Percentiles rank a stretch among this genome's conserved stretches.
These are phyloP conservation scores for Cyclocybe aegerita DNA, from an alignment of 768 basidiomycete genomes.

Conservation along the genomic window DNA sequence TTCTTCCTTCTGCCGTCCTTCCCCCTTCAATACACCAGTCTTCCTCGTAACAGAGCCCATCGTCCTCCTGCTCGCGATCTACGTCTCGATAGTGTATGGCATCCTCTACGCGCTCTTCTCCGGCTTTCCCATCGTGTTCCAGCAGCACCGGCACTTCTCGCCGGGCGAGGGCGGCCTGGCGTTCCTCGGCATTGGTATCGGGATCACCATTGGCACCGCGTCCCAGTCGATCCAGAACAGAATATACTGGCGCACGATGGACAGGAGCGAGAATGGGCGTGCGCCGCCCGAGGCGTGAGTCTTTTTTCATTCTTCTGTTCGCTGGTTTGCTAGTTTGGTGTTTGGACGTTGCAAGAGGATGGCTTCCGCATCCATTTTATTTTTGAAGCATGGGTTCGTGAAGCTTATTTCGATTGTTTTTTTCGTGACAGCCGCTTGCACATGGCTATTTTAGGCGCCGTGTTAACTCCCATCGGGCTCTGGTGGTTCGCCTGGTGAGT, in stretches of 20 bases:
- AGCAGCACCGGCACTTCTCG: conserved; percentile 49
- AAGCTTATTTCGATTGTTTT: neutral
- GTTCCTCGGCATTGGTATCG: conserved; percentile 64
- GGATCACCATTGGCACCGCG: conserved; percentile 48
- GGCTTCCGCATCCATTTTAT: neutral
- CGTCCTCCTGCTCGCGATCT: conserved; percentile 55
- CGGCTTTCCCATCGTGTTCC: conserved; percentile 60
- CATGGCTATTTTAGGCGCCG: conserved; percentile 51
- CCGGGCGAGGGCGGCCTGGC: conserved; percentile 58
- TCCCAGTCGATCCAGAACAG: conserved; percentile 55
- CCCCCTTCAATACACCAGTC: no score
- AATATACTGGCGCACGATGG: conserved; percentile 51
- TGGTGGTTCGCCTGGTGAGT: conserved; percentile 69
- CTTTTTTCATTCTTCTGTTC: no score
- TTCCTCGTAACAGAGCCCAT: conserved; percentile 67
- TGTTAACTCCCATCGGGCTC: conserved; percentile 54
- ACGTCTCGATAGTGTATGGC: conserved; percentile 61
- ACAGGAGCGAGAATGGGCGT: conserved; percentile 42
- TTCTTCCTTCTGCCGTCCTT: no score
- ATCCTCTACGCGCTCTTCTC: conserved; percentile 66
- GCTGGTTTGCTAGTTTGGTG: neutral
- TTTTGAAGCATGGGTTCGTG: neutral
- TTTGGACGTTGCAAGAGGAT: neutral
- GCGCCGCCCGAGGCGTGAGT: conserved; percentile 64
- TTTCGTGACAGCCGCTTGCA: conserved; percentile 48